Conservation (phyloP, 177 flowering plant species). For the Vitis hybrid region DNA sequence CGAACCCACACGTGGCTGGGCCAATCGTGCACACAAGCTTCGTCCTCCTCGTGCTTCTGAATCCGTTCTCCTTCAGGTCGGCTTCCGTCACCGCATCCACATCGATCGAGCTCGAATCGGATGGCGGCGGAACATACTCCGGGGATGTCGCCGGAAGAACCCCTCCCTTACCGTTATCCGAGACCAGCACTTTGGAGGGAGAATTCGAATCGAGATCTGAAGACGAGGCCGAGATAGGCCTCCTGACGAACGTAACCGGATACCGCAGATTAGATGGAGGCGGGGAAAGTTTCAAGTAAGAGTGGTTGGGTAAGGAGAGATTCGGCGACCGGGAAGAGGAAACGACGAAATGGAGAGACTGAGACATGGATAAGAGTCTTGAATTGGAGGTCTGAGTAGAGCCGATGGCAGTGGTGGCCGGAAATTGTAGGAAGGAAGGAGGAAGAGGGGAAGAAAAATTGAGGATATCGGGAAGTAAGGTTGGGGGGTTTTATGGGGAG, state of each 20-base stretch:
- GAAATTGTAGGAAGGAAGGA: not conserved
- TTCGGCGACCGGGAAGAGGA: slow-evolving; percentile 14
- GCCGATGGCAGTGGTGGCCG: not conserved
- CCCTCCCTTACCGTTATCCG: slow-evolving; percentile 27
- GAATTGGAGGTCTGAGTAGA: not conserved
- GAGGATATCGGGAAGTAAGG: too few species aligned
- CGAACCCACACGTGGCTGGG: slow-evolving; percentile 71
- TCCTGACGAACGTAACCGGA: slow-evolving; percentile 9
- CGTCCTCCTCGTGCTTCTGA: slow-evolving; percentile 70
- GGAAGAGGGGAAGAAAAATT: not conserved
- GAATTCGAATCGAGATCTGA: slow-evolving; percentile 27
- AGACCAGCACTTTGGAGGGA: slow-evolving; percentile 19
- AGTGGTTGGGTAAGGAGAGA: slow-evolving; percentile 13
- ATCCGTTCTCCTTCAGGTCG: slow-evolving; percentile 91
- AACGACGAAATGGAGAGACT: slow-evolving; percentile 30
- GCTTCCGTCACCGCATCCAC: slow-evolving; percentile 78
- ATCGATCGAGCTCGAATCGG: slow-evolving; percentile 38
- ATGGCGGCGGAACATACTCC: not conserved
- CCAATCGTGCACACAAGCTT: slow-evolving; percentile 77
- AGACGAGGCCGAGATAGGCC: slow-evolving; percentile 16
- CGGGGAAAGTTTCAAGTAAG: slow-evolving; percentile 9
- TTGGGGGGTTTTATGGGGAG: not conserved
- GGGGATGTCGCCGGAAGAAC: not conserved
- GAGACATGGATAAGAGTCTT: slow-evolving; percentile 25
- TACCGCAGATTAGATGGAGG: slow-evolving; percentile 14